Evolutionary conservation across 495 filamentous ascomycete genomes (phyloP), one percentile per base, ranked within the genome.

Genomic region (Penicillium desertorum): DNA sequence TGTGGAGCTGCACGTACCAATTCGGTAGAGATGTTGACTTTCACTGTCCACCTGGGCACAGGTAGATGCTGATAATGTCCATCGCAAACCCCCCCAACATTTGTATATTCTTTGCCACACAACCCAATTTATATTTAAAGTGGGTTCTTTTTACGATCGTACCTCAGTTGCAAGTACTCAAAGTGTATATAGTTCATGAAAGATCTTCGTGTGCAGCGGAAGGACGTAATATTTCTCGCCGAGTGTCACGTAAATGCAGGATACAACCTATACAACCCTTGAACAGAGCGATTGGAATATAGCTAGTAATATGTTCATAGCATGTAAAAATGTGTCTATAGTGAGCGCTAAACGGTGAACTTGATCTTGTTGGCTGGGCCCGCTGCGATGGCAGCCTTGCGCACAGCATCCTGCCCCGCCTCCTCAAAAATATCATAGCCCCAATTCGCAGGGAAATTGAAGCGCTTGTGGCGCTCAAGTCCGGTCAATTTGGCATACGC

Each of bases 401-500:
- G 54, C 19, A 67, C 65, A 0, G 55, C 56, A 25, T 73, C 67
- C 10, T 66, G 53, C 5, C 65, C 62, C 25, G 59, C 64, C 27
- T 73, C 71, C 43, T 67, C 68, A 41, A 72, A 74, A 51, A 76
- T 74, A 58, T 75, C 70, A 46, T 70, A 70, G 1, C 74, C 74
- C 72, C 71, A 75, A 16, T 56, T 43, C 5, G 62, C 65, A 7
- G 72, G 70, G 47, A 77, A 76, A 46, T 74, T 76, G 53, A 74
- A 79, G 9, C 75, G 55, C 64, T 71, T 71, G 51, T 73, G 68
- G 10, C 63, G 53, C 50, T 74, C 68, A 27, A 72, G 20, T 0
- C 55, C 48, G 6, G 49, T 57, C 9, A 79, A 62, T 43, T 71
- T 67, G 2, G 64, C 68, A 49, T 73, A 72, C 1, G 66, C 72